Percentiles rank a stretch among this genome's conserved stretches.
Evolutionary conservation across 371 early-diverging fungal species (phyloP).

Genomic region (Rhizopus microsporus): DNA sequence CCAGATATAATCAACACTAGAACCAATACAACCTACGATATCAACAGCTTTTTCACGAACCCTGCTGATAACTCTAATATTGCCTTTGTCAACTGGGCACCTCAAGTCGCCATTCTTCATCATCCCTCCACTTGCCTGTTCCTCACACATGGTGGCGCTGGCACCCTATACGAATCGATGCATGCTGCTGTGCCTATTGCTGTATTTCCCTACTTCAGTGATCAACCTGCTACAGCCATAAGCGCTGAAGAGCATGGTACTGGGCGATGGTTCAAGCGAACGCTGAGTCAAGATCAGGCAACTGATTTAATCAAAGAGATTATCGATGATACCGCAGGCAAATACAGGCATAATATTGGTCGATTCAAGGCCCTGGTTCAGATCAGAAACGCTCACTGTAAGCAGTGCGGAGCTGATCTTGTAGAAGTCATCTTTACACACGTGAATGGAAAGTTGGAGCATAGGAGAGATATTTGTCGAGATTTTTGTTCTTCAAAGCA

Average conservation of each 20-base stretch:
- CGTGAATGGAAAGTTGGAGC: conserved; percentile 11
- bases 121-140: conserved; percentile 37
- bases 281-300: not conserved
- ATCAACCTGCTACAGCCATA: conserved; percentile 29
- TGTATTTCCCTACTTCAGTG: conserved; percentile 41
- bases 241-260: conserved; percentile 2
- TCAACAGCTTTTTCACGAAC: not conserved
- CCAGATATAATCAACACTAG: not conserved
- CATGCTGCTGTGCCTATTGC: conserved; percentile 29
- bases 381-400: conserved; percentile 10
- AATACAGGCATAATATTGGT: conserved; percentile 11
- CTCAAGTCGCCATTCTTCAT: conserved; percentile 40
- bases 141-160: conserved; percentile 41
- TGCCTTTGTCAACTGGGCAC: conserved; percentile 25
- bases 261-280: conserved; percentile 2
- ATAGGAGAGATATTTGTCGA: conserved; percentile 11
- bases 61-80: conserved; percentile 7
- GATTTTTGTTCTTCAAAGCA: conserved; percentile 14
- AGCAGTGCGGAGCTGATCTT: conserved; percentile 19
- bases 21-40: not conserved
- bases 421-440: conserved; percentile 23
- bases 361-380: conserved; percentile 20
- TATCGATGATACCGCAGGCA: not conserved
- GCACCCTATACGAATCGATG: conserved; percentile 34
- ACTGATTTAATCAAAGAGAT: not conserved